These are phyloP conservation scores for Saccharomyces mikatae DNA, from an alignment of 805 yeast genomes.

Conservation along the genomic window DNA sequence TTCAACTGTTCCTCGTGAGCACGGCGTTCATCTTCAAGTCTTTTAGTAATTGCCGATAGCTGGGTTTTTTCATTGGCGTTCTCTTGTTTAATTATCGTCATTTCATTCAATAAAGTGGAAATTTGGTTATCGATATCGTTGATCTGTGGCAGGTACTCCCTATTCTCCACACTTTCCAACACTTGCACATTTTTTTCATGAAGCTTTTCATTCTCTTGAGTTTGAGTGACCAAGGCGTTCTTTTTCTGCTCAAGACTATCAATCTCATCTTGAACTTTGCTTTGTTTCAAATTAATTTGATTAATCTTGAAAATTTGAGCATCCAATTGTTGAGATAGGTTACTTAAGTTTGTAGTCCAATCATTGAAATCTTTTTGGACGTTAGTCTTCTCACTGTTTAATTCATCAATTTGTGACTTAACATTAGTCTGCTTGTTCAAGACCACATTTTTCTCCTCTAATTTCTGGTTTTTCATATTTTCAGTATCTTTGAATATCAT, in stretches of 20 bases:
- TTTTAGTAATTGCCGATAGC: conserved; percentile 21
- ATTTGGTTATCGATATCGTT: conserved; percentile 20
- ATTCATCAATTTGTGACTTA: conserved; percentile 22
- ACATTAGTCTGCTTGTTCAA: conserved; percentile 16
- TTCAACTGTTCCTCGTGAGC: conserved; percentile 21
- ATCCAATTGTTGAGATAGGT: conserved; percentile 21
- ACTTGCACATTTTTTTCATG: conserved; percentile 13
- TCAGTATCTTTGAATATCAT: conserved; percentile 23
- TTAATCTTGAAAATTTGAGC: conserved; percentile 21
- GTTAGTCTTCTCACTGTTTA: conserved; percentile 14
- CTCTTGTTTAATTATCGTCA: conserved; percentile 25
- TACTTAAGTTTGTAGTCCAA: conserved; percentile 16
- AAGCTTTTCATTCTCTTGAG: conserved; percentile 9
- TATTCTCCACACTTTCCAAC: conserved; percentile 16
- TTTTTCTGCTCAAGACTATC: conserved; percentile 12
- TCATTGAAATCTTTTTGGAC: conserved; percentile 15
- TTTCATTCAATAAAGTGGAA: conserved; percentile 11
- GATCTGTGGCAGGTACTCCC: conserved; percentile 19
- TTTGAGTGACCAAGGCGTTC: conserved; percentile 13
- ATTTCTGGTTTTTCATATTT: conserved; percentile 19
- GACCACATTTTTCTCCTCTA: conserved; percentile 18
- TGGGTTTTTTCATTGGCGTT: conserved; percentile 23
- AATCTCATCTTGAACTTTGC: conserved; percentile 16
- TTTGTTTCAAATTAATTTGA: conserved; percentile 15
- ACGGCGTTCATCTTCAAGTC: conserved; percentile 21